Evolutionary conservation across 2,329 filamentous ascomycete species (phyloP), one percentile per base, ranked within the genome.

Genomic region (Cytospora mali): DNA sequence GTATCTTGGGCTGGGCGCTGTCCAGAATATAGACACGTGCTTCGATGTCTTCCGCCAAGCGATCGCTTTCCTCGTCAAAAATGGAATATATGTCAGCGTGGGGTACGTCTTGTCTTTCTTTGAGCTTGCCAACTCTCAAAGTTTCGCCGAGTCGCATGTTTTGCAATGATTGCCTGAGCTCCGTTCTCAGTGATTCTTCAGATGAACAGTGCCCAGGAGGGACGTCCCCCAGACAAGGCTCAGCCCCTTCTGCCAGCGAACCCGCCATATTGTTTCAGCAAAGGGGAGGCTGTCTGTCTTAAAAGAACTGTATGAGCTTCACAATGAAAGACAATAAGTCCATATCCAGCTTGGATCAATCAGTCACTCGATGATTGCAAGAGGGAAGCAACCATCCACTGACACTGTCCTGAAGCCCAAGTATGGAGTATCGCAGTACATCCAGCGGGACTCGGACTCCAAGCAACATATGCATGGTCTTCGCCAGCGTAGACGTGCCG

Each of bases 1-100:
- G 57, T 3, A 59, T 11, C 35, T 52, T 31, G 25, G 50, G 57
- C 27, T 48, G 25, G 18, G 16, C 46, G 21, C 10, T 16, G 21
- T 54, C 57, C 57, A 60, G 11, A 11, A 21, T 14, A 7, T 54
- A 60, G 23, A 28, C 57, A 23, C 54, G 57, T 18, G 50, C 57
- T n/a, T 60, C 57, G 27, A 60, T 18, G 16, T n/a, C 18, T 2
- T 53, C 33, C 27, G 29, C 57, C 6, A 18, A 18, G 6, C 33
- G 11, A 27, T 27, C 31, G 31, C 2, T 33, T 23, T 48, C 10
- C 16, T 31, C 27, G 18, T 60, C 57, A 10, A 48, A 21, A 16
- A 60, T 50, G 28, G 35, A 42, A 35, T 54, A 60, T 29, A 54
- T 35, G 18, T 28, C 18, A 7, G 57, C 57, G 14, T 54, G 50